Percentiles rank a stretch among this genome's conserved stretches.
Conservation (phyloP, 2,329 filamentous ascomycete genomes). For the Myotisia sp. region DNA sequence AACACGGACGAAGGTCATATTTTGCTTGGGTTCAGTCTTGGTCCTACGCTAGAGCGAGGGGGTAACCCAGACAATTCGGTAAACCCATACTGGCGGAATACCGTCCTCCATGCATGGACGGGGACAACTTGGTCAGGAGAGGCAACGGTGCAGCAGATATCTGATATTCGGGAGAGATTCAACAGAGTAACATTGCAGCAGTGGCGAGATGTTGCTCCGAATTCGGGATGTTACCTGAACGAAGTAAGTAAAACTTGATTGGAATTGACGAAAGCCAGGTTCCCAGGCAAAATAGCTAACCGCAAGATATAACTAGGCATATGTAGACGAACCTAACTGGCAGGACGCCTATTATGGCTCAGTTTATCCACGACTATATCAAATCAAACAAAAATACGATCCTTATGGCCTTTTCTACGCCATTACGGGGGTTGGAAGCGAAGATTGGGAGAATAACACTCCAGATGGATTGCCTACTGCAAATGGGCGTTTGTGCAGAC, state of each 20-base stretch:
- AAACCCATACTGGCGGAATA: conserved; percentile 1
- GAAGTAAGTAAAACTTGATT: no score
- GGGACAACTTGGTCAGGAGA: neutral
- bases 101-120: neutral
- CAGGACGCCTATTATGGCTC: conserved; percentile 14
- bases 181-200: conserved; percentile 22
- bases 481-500: conserved; percentile 5
- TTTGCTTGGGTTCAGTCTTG: neutral
- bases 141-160: conserved; percentile 13
- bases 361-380: conserved; percentile 16
- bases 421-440: conserved; percentile 3
- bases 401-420: conserved; percentile 9
- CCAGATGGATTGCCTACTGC: conserved; percentile 1
- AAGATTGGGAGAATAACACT: conserved; percentile 5
- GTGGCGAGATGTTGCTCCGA: conserved; percentile 21
- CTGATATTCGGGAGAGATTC: conserved; percentile 5
- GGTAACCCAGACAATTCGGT: conserved; percentile 12
- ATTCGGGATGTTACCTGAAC: neutral
- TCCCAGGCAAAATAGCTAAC: no score
- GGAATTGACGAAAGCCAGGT: no score
- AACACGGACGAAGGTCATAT: neutral
- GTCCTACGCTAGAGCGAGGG: neutral
- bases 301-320: no score
- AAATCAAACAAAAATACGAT: conserved; percentile 19
- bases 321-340: conserved; percentile 14